Percentiles rank a stretch among this genome's conserved stretches.
Conservation (phyloP, 139 green algal species). For the Medakamo hakoo region DNA sequence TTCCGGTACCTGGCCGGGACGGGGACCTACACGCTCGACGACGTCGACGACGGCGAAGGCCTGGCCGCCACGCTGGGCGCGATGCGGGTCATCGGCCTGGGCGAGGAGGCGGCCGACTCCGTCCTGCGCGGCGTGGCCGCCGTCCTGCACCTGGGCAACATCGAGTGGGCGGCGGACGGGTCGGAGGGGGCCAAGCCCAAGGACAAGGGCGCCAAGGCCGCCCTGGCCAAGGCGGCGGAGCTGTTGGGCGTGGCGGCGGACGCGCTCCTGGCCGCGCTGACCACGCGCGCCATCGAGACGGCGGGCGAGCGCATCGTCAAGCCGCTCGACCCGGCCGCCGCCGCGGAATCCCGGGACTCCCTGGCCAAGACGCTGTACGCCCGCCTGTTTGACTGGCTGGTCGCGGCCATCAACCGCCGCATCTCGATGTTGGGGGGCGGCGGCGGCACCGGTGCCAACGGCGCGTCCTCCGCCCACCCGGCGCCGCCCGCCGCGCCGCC, state of each 20-base stretch:
- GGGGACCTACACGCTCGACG: conserved; percentile 14
- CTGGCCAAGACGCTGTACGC: conserved; percentile 80
- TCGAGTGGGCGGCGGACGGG: conserved; percentile 41
- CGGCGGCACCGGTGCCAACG: no score
- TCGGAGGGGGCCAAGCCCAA: conserved; percentile 5
- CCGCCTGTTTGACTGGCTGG: conserved; percentile 67
- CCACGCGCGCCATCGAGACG: conserved; percentile 35
- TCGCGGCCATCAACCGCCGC: conserved; percentile 59
- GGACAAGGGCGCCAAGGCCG: conserved; percentile 4
- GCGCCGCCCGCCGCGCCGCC: conserved; percentile 28
- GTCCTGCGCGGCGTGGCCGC: conserved; percentile 60
- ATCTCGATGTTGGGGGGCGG: conserved; percentile 17
- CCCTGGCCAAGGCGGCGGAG: conserved; percentile 17
- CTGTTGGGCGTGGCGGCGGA: conserved; percentile 36
- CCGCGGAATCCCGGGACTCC: conserved; percentile 47
- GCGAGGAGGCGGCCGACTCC: conserved; percentile 25
- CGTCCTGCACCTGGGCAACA: conserved; percentile 85
- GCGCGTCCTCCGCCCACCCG: conserved; percentile 14
- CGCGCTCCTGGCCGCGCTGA: conserved; percentile 38
- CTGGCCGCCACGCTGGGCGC: conserved; percentile 47
- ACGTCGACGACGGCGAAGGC: conserved; percentile 63
- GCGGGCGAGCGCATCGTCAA: conserved; percentile 55
- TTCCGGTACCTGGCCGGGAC: conserved; percentile 40
- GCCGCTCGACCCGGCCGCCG: conserved; percentile 31
- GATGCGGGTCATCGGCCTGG: conserved; percentile 61